Percentiles rank a stretch among this genome's conserved stretches.
phyloP scores from a whole-genome alignment of 225 moss, liverwort and hornwort species.

The Neckera pumila region DNA sequence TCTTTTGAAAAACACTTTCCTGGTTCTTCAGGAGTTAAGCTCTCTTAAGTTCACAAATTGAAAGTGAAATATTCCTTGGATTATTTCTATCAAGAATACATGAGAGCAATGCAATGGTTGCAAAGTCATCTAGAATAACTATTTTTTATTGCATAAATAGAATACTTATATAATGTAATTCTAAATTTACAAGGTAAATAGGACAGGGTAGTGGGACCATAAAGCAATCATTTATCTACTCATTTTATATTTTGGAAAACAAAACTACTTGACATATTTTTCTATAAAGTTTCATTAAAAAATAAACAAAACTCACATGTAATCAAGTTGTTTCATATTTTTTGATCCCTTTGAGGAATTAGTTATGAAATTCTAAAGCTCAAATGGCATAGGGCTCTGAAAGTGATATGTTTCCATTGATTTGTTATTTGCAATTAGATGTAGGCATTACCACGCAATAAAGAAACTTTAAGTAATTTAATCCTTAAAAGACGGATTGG shows the following conservation, averaged over 20 bases:
- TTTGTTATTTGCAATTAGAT: neutral
- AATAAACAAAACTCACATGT: neutral
- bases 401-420: neutral
- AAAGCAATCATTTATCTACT: neutral
- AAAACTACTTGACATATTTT: neutral
- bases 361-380: neutral
- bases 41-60: neutral
- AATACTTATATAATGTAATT: neutral
- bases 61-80: neutral
- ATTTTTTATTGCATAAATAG: neutral
- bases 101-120: neutral
- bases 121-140: neutral
- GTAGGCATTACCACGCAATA: neutral
- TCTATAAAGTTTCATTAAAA: neutral
- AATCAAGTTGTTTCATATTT: neutral
- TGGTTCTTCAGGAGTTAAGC: rapidly evolving
- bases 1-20: neutral
- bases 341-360: neutral
- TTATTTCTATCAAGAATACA: neutral
- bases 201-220: neutral
- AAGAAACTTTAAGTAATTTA: neutral
- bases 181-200: neutral
- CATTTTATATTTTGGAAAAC: neutral
- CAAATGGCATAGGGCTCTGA: neutral
- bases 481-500: too few species aligned